phyloP scores from a whole-genome alignment of 805 yeast genomes.

The Metschnikowia lunata region DNA sequence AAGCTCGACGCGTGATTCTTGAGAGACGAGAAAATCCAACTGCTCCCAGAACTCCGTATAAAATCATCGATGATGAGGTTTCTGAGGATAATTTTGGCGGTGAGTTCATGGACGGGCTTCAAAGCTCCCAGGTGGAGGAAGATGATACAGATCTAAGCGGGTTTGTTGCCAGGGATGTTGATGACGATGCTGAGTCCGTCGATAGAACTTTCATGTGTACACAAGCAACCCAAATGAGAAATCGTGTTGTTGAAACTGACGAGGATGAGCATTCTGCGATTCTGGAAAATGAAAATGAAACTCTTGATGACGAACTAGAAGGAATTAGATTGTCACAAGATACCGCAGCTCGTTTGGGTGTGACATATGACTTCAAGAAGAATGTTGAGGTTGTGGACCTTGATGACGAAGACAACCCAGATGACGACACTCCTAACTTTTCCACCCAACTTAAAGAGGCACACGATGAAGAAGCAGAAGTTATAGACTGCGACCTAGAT shows the following conservation, averaged over 20 bases:
- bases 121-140: slow-evolving; percentile 14
- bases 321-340: slow-evolving; percentile 31
- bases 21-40: slow-evolving; percentile 6
- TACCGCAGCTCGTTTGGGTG: slow-evolving; percentile 28
- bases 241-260: slow-evolving; percentile 7
- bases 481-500: slow-evolving; percentile 21
- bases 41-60: background rate
- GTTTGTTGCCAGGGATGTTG: slow-evolving; percentile 16
- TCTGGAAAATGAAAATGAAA: slow-evolving; percentile 1
- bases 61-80: slow-evolving; percentile 9
- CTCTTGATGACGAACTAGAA: slow-evolving; percentile 19
- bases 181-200: slow-evolving; percentile 11
- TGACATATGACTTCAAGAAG: slow-evolving; percentile 16
- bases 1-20: slow-evolving; percentile 18
- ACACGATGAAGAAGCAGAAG: slow-evolving; percentile 36
- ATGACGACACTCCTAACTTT: slow-evolving; percentile 18
- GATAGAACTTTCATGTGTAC: slow-evolving; percentile 14
- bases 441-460: slow-evolving; percentile 41
- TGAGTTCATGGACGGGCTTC: slow-evolving; percentile 16
- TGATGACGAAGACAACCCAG: slow-evolving; percentile 24
- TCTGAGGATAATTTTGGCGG: slow-evolving; percentile 18
- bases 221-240: slow-evolving; percentile 11
- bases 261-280: slow-evolving; percentile 9
- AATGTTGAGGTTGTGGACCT: slow-evolving; percentile 20
- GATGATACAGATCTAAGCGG: slow-evolving; percentile 18